Base-by-base conservation (phyloP, 805 yeast genomes). In the Wickerhamiella cacticola region DNA sequence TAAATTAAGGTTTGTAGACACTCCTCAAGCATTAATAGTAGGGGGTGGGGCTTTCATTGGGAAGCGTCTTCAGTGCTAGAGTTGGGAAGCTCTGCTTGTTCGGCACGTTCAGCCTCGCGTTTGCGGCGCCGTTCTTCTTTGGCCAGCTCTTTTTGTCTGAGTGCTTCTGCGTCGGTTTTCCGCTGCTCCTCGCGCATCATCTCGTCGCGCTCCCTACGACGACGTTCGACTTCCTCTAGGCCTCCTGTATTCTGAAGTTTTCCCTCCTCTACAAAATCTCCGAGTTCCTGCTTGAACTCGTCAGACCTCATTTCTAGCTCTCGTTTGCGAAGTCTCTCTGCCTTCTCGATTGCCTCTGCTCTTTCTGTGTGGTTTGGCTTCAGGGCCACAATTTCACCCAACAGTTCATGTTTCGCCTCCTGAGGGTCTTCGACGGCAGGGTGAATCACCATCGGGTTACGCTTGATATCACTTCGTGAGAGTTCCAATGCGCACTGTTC, bases 201-300 rank as follows among this genome's bases (percentile, higher is more conserved):
- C 63, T 86, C 94, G 26, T 56, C 59, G 53, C 83, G 79, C 52
- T 72, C 66, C 55, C 69, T 41, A 50, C 96, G 70, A 43, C 70
- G 55, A 51, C 84, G 69, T 56, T 89, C 97, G 18, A 84, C 68
- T 56, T 86, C 96, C 52, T 83, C 94, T 18, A 87, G 74, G 1
- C 97, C 96, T 5, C 96, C 96, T 16, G 87, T 75, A 53, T 77
- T 81, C 59, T 83, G 84, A 50, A 89, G 69, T 59, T 73, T 82
- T 24, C 76, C 72, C 38, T 79, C 89, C 5, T 72, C 88, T 6
- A 89, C 95, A 69, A 86, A 89, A 18, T 76, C 81, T 1, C 80
- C 92, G 5, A 89, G 67, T 60, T 89, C 97, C 50, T 82, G 87
- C 60, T 82, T 84, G 58, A 89, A 89, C 47, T 79, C 80, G 53